Evolutionary conservation across 1,139 yeast genomes (phyloP), one percentile per base, ranked within the genome.

Genomic region (Pichia terricola): DNA sequence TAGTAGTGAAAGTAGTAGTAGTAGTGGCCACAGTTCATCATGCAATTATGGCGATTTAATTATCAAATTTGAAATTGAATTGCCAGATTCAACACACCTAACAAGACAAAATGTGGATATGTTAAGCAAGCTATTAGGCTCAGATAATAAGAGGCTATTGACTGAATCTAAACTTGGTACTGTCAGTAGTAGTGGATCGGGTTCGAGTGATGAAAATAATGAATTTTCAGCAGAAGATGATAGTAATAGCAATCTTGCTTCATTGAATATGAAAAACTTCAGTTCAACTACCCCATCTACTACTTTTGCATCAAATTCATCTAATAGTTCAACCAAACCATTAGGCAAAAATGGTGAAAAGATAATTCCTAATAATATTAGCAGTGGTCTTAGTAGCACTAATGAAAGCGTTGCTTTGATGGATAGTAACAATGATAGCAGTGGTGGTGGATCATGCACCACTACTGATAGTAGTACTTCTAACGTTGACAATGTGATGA

Each of bases 41-140:
- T 10, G 40, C 5, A 63, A 50, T 7, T 50, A 34, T 50, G 83
- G 83, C 37, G 70, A 75, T 60, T 58, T 77, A 59, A 61, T 71
- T 35, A 61, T 77, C 43, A 67, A 68, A 48, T 77, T 77, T 55
- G 71, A 71, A 39, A 66, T 77, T 39, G 69, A 64, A 44, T 76
- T 77, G 63, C 83, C 83, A 22, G 58, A 58, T 22, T 52, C 63
- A 41, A 51, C 55, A 35, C 63, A 66, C 41, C 52, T 74, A 28
- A 54, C 65, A 10, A 63, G 64, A 9, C 68, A 65, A 45, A 64
- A 66, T 53, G 57, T 66, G 32, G 58, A 59, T 30, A 49, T 60
- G 35, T 59, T 76, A 39, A 67, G 67, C 50, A 52, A 56, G 40
- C 65, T 45, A 5, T 41, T 46, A 16, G 38, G 27, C 4, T 10